phyloP scores from a whole-genome alignment of 2,329 filamentous ascomycete genomes.

The Xylariaceae sp. region DNA sequence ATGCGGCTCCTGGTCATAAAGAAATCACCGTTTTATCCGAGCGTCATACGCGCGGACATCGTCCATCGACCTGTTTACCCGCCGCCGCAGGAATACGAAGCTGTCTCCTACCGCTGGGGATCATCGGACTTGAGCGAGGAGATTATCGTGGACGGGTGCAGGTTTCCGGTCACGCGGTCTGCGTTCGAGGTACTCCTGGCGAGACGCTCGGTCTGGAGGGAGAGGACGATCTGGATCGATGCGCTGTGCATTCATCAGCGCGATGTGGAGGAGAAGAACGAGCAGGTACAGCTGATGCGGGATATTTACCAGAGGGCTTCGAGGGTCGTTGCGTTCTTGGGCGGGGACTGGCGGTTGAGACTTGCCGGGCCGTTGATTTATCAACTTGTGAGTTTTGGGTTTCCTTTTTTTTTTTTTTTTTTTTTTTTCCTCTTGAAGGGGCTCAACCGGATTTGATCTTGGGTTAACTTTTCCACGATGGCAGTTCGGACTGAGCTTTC shows the following conservation, averaged over 20 bases:
- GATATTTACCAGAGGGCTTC: conserved; percentile 14
- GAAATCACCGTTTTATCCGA: conserved; percentile 8
- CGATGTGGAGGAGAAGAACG: conserved; percentile 12
- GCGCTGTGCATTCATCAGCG: conserved; percentile 17
- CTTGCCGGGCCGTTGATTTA: conserved; percentile 6
- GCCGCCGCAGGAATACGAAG: conserved; percentile 11
- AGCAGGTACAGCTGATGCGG: conserved; percentile 15
- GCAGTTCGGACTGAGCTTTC: neutral
- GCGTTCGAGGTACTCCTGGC: conserved; percentile 15
- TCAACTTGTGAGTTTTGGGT: conserved; percentile 4
- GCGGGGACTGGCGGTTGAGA: conserved; percentile 7
- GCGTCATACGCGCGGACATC: conserved; percentile 7
- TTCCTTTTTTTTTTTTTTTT: no score
- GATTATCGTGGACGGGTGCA: conserved; percentile 12
- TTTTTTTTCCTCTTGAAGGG: no score
- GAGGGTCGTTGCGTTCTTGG: conserved; percentile 12
- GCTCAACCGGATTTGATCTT: no score
- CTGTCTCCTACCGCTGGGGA: conserved; percentile 17
- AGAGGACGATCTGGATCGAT: conserved; percentile 18
- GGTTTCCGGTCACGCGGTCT: conserved; percentile 13
- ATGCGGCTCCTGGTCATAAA: conserved; percentile 23
- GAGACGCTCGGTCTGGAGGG: conserved; percentile 11
- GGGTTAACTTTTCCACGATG: neutral
- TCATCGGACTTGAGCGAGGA: conserved; percentile 10
- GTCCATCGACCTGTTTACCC: conserved; percentile 10